Base-by-base conservation (phyloP, 2,329 filamentous ascomycete genomes). In the Paecilomyces variotii region DNA sequence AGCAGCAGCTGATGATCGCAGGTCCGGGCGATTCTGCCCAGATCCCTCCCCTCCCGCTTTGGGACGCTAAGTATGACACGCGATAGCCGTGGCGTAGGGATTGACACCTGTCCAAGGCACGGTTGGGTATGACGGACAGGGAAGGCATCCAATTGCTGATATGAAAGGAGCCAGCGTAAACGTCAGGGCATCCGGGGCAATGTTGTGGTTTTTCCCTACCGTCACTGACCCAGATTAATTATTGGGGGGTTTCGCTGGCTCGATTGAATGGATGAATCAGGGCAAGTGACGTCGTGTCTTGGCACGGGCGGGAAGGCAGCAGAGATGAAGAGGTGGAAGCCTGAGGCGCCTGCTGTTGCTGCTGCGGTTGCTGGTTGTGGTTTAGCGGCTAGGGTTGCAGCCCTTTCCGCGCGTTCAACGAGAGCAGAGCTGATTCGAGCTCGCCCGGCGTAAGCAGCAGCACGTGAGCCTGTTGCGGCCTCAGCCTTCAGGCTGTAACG, bases 321-420 rank as follows among this genome's bases (percentile, higher is more conserved):
- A 45, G 35, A 45, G 14, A 12, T 6, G 24, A 52, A 3, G 3
- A 10, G 9, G 10, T 10, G 30, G 19, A 19, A 19, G 30, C 30
- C 30, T 32, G 30, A 32, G 30, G 30, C 19, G 19, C 19, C 30
- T 32, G 30, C 30, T 30, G 5, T 9, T 32, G 2, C 30, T 10
- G 30, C 30, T 14, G 50, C 12, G 19, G 24, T 24, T 54, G 34
- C 53, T n/a, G 34, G n/a, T 9, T n/a, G 7, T 3, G 25, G 28
- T 52, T 62, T 62, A 60, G 54, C 28, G n/a, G 51, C 35, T 66
- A 68, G 68, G 68, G 67, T 59, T 62, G 27, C 58, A 64, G 62
- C 67, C 65, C 65, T 64, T 30, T 32, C 55, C 19, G 14, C n/a
- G n/a, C 45, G 45, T 50, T 25, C 45, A 25, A 25, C 45, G 24